These are phyloP conservation scores for Vitis rupestris DNA, from an alignment of 164 flowering plant genomes.

Conservation along the genomic window DNA sequence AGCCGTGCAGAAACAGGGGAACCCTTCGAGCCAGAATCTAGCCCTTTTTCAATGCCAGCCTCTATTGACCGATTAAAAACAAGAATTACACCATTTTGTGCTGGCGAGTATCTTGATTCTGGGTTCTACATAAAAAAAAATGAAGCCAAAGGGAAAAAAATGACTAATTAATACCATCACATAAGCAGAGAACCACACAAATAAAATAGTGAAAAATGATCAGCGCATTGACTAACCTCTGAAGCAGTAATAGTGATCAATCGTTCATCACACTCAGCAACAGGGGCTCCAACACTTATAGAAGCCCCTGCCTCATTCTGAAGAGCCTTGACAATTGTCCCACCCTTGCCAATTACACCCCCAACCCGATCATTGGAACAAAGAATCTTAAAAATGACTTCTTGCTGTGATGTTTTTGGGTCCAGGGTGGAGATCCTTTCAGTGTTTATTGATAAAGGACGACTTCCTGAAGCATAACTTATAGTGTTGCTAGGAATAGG, in stretches of 20 bases:
- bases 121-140: constrained; percentile 37
- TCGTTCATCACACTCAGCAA: constrained; percentile 67
- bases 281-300: constrained; percentile 51
- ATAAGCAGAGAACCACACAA: background rate
- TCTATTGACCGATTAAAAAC: constrained; percentile 63
- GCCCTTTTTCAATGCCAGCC: constrained; percentile 49
- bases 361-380: constrained; percentile 71
- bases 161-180: background rate
- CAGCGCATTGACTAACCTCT: constrained; percentile 56
- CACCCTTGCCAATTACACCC: constrained; percentile 84
- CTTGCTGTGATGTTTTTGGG: constrained; percentile 30
- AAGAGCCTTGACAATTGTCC: constrained; percentile 60
- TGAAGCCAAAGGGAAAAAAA: constrained; percentile 9
- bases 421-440: constrained; percentile 29
- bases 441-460: constrained; percentile 28
- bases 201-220: background rate
- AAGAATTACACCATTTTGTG: constrained; percentile 70
- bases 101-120: constrained; percentile 61
- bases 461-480: constrained; percentile 36
- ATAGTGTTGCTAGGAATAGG: constrained; percentile 28
- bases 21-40: constrained; percentile 43
- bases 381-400: constrained; percentile 62
- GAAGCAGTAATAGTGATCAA: constrained; percentile 64
- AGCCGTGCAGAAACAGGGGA: constrained; percentile 56
- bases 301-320: constrained; percentile 76